Base-by-base conservation (phyloP, 2,329 filamentous ascomycete genomes). In the Botrytis sinoallii region DNA sequence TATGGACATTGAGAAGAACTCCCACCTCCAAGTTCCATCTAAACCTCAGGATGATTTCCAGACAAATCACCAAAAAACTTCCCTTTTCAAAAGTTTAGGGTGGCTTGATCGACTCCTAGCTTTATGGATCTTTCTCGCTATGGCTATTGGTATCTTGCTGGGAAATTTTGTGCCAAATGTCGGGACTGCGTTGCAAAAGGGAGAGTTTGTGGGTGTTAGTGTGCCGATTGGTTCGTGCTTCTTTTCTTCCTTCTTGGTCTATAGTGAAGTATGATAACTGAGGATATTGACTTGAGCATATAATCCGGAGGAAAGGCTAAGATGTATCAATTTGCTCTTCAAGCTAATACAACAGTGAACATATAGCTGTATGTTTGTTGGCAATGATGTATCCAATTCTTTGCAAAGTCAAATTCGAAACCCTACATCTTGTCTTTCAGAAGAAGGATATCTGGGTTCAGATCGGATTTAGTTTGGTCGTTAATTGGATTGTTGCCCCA, bases 371-470 rank as follows among this genome's bases (percentile, higher is more conserved):
- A 66, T 93, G 94, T 0, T 84, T 97, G 0, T 86, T 97, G 1
- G 90, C 97, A 60, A 97, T 97, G 93, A 97, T 97, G 93, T 97
- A 96, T 79, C 94, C 94, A 0, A 97, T 97, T 74, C 85, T 97
- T 0, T 97, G 93, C 86, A 96, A 96, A 81, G 92, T 97, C 9
- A 89, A 89, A 59, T 96, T 90, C 82, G 93, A 97, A 81, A 88
- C 88, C 0, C 83, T 97, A 16, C 92, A 94, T 81, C 83, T 87
- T 4, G 84, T 93, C 6, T 87, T 96, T 74, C 81, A 83, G 3
- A 85, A 89, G 4, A 85, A 85, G 4, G 84, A 85, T 0, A 84
- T 97, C 3, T 97, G 93, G 93, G 88, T 89, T 69, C 93, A 97
- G 81, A 88, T 97, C n/a, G 84, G 81, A 0, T 93, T 97, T 78